phyloP scores from a whole-genome alignment of 2,329 filamentous ascomycete species.

The Cladosporium sp. region DNA sequence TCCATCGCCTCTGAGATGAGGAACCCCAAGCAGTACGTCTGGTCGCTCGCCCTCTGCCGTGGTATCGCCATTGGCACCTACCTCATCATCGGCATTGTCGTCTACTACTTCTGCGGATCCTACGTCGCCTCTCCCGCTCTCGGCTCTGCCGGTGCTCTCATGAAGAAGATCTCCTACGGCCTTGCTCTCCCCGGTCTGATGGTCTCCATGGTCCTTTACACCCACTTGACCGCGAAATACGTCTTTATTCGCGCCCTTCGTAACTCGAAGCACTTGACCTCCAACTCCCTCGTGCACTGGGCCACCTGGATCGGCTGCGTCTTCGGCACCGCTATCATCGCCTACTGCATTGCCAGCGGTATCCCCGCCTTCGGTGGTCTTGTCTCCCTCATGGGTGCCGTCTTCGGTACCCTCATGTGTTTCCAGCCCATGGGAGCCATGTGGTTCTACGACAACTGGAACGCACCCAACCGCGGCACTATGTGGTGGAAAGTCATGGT shows the following conservation, averaged over 20 bases:
- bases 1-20: constrained; percentile 68
- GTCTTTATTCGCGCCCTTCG: constrained; percentile 60
- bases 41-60: constrained; percentile 59
- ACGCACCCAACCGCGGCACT: constrained; percentile 20
- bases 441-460: constrained; percentile 26
- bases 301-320: constrained; percentile 50
- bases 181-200: constrained; percentile 59
- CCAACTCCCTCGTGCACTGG: constrained; percentile 56
- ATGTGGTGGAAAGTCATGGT: constrained; percentile 41
- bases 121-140: constrained; percentile 65
- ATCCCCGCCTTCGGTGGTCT: constrained; percentile 52
- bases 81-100: constrained; percentile 60
- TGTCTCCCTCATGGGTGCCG: constrained; percentile 52
- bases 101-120: constrained; percentile 63
- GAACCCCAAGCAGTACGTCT: constrained; percentile 60
- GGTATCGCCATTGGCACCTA: constrained; percentile 62
- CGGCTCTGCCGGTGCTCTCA: constrained; percentile 59
- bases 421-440: constrained; percentile 48
- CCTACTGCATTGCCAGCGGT: constrained; percentile 45
- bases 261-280: constrained; percentile 54
- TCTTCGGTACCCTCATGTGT: constrained; percentile 52
- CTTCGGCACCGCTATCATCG: constrained; percentile 30
- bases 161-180: constrained; percentile 66
- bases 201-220: constrained; percentile 51
- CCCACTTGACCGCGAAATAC: constrained; percentile 58